Evolutionary conservation across 169 alveolate species (phyloP), one percentile per base, ranked within the genome.

Genomic region (Plasmodium vinckei): DNA sequence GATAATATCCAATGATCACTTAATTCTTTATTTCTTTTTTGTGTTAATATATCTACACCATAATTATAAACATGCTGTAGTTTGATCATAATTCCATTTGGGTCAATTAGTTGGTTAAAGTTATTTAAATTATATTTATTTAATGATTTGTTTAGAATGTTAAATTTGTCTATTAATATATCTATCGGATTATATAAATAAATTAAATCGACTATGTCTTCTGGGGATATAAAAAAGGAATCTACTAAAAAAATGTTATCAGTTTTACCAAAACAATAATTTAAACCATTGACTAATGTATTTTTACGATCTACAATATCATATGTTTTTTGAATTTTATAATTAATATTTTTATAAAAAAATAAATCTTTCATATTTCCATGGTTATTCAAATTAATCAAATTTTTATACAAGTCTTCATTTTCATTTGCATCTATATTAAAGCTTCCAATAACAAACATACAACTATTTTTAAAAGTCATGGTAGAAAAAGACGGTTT

Each of bases 1-100:
- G 90, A 82, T 25, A 82, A 57, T 56, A 54, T 64, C 90, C 90
- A 82, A 21, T 82, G 90, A 42, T 82, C 90, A 68, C 90, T 82
- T 21, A 82, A 19, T 46, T 82, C 90, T 5, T 68, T 82, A 19
- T 61, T 61, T 60, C 42, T 82, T 67, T 56, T 82, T 57, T 82
- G 90, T 21, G 90, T 82, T 68, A 82, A 39, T 68, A 82, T 82
- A 56, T 82, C 90, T 7, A 82, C 84, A 17, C 90, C 90, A 59
- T 57, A 82, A 72, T 82, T 82, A 68, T 27, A 68, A n/a, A 82
- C 86, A 9, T 68, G 53, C 44, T 82, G 84, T 56, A 82, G 69
- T 82, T 82, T 82, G 12, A 82, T 57, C 12, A 53, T 27, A 44
- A 82, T 71, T n/a, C 90, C 82, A 51, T 82, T 82, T 54, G 56